phyloP scores from a whole-genome alignment of 495 filamentous ascomycete genomes.

The Aspergillus sparsus region DNA sequence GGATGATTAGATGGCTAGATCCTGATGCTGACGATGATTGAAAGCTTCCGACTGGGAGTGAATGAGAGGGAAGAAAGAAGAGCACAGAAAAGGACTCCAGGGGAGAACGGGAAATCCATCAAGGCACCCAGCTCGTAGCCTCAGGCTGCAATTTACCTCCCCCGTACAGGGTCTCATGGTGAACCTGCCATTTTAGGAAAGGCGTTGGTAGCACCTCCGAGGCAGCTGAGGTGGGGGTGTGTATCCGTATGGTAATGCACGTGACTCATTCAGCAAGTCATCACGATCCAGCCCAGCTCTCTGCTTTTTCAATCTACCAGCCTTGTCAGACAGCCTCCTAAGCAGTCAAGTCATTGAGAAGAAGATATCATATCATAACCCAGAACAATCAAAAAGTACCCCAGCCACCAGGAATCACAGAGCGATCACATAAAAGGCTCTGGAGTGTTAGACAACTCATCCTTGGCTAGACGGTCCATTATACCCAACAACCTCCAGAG shows the following conservation, averaged over 20 bases:
- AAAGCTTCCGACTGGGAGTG: slow-evolving; percentile 10
- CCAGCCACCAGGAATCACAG: too few relatives aligned
- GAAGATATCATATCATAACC: too few relatives aligned
- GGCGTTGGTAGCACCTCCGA: background rate
- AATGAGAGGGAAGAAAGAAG: slow-evolving; percentile 13
- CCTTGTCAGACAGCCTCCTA: too few relatives aligned
- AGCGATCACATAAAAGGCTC: too few relatives aligned
- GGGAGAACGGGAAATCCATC: slow-evolving; percentile 1
- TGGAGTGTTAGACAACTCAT: slow-evolving; percentile 11
- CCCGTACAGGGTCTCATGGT: slow-evolving; percentile 7
- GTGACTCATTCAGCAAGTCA: slow-evolving; percentile 17
- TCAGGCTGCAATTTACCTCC: slow-evolving; percentile 19
- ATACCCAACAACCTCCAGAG: too few relatives aligned
- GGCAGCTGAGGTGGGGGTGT: slow-evolving; percentile 12
- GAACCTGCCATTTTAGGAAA: slow-evolving; percentile 3
- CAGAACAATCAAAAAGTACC: too few relatives aligned
- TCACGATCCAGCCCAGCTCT: too few relatives aligned
- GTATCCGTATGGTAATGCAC: slow-evolving; percentile 24
- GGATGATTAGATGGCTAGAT: slow-evolving; percentile 17
- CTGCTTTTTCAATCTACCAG: too few relatives aligned
- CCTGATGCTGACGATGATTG: slow-evolving; percentile 3
- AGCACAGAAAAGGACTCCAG: slow-evolving; percentile 14
- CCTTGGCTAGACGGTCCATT: background rate
- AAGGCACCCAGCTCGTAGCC: slow-evolving; percentile 10
- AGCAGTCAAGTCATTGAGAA: too few relatives aligned